Evolutionary conservation across 306 rosid genomes (phyloP), one percentile per base, ranked within the genome.

Genomic region (Lathyrus sativus): DNA sequence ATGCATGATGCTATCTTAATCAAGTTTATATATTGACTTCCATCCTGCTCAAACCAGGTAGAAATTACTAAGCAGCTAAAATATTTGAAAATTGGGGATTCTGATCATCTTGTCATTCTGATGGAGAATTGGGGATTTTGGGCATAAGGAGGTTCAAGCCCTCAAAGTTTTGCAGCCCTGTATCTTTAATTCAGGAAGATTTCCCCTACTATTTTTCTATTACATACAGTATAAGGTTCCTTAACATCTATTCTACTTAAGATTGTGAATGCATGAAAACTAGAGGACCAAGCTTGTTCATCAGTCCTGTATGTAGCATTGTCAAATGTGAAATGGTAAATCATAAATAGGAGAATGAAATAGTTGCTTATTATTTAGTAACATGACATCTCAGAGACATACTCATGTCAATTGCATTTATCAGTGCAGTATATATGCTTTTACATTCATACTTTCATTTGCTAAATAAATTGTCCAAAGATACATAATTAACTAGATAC

Each of bases 21-120:
- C n/a, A n/a, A n/a, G n/a, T n/a, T n/a, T n/a, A n/a, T n/a, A n/a
- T n/a, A n/a, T n/a, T n/a, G n/a, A n/a, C n/a, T n/a, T n/a, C n/a
- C n/a, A n/a, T 81, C 79, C 72, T 84, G 85, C 86, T 84, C 91
- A 70, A 92, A 89, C 98, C 96, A 92, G 85, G 88, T 89, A 15
- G 95, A 88, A 67, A 88, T 83, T 80, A n/a, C n/a, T n/a, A n/a
- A n/a, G n/a, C n/a, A n/a, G n/a, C n/a, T n/a, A n/a, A n/a, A n/a
- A n/a, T n/a, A n/a, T n/a, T n/a, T n/a, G n/a, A n/a, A n/a, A n/a
- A n/a, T n/a, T n/a, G n/a, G n/a, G n/a, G n/a, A n/a, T n/a, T n/a
- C n/a, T n/a, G n/a, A n/a, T 92, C 92, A 24, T 29, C 13, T 31
- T 57, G 41, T 57, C 22, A n/a, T 29, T n/a, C 13, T 13, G 43